These are phyloP conservation scores for Hypoxylon sp. DNA, from an alignment of 2,329 filamentous ascomycete genomes.

Conservation along the genomic window DNA sequence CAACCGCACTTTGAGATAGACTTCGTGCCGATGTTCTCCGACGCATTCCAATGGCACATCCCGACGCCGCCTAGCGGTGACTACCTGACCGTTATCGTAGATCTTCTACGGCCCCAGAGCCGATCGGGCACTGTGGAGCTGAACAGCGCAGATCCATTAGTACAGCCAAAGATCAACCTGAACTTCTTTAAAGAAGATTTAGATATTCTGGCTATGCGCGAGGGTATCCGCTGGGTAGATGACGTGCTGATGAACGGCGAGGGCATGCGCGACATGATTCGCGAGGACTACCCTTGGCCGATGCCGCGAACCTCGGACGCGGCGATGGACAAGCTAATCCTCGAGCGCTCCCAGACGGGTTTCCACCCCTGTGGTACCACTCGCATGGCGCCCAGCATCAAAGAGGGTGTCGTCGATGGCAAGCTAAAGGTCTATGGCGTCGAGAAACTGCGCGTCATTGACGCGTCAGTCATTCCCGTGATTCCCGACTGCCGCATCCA, in stretches of 20 bases:
- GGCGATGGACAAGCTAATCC: constrained; percentile 68
- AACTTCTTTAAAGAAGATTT: constrained; percentile 72
- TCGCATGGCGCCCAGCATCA: constrained; percentile 66
- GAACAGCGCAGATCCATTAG: constrained; percentile 69
- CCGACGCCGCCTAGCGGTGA: constrained; percentile 60
- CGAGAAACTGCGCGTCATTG: constrained; percentile 67
- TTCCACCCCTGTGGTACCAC: constrained; percentile 69
- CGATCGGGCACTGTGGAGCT: constrained; percentile 69
- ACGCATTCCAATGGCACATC: constrained; percentile 65
- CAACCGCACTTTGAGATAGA: constrained; percentile 75
- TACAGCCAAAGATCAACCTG: constrained; percentile 71
- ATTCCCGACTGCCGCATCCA: constrained; percentile 72
- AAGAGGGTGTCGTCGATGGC: constrained; percentile 67
- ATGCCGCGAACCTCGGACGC: constrained; percentile 71
- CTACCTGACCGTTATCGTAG: constrained; percentile 70
- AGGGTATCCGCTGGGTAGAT: constrained; percentile 70
- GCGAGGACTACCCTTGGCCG: constrained; percentile 70
- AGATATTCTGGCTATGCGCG: constrained; percentile 70
- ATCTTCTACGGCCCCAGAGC: constrained; percentile 61
- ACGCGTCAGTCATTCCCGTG: constrained; percentile 70
- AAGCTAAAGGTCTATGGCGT: constrained; percentile 68
- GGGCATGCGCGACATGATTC: constrained; percentile 69
- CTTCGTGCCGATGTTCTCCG: constrained; percentile 71
- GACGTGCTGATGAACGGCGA: constrained; percentile 71
- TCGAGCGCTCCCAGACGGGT: constrained; percentile 72